Evolutionary conservation across 2,329 filamentous ascomycete species (phyloP).

Genomic region (Alternaria dauci): DNA sequence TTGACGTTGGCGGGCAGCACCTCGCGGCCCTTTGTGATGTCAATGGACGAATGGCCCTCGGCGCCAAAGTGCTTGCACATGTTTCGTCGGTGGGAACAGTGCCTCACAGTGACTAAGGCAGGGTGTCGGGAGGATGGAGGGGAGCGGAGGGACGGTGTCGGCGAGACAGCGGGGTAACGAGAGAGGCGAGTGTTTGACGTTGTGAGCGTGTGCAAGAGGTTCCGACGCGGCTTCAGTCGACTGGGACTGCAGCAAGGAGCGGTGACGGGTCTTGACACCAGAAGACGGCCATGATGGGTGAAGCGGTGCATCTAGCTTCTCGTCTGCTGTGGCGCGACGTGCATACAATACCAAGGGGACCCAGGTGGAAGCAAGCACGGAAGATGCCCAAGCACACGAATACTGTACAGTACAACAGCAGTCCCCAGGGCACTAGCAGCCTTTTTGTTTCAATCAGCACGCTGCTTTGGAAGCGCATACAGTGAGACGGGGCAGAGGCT

Average conservation of each 20-base stretch:
- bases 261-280: constrained; percentile 26
- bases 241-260: constrained; percentile 28
- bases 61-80: constrained; percentile 74
- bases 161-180: constrained; percentile 40
- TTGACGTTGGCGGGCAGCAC: constrained; percentile 91
- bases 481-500: neutral
- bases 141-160: constrained; percentile 21
- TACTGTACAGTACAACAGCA: neutral
- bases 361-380: constrained; percentile 15
- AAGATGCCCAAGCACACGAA: neutral
- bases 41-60: constrained; percentile 64
- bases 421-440: neutral
- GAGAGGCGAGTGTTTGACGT: constrained; percentile 34
- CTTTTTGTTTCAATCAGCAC: neutral
- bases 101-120: constrained; percentile 49
- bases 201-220: constrained; percentile 32
- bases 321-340: constrained; percentile 22
- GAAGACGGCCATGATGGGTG: constrained; percentile 40
- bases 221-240: constrained; percentile 31
- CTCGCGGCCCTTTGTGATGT: constrained; percentile 74
- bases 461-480: neutral
- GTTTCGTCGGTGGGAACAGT: constrained; percentile 78
- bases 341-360: neutral
- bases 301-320: constrained; percentile 45
- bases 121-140: constrained; percentile 28